Base-by-base conservation (phyloP, 176 grass and related monocot species). In the Avena atlantica region DNA sequence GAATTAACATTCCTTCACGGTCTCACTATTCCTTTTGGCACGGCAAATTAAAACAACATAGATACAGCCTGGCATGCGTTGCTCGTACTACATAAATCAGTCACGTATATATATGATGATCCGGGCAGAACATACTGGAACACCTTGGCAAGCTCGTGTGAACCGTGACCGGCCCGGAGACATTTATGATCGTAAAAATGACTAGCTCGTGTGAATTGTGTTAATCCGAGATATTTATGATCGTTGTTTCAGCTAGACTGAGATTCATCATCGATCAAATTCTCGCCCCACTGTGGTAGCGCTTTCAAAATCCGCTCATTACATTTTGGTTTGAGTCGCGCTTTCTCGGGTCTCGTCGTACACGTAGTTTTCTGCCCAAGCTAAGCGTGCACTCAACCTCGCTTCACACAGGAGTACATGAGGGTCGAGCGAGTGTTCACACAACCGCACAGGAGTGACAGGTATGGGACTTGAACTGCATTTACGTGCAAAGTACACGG, bases 81-180 rank as follows among this genome's bases (percentile, higher is more conserved):
- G 45, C 45, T 45, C 9, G 1, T 4, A 63, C n/a, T n/a, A n/a
- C n/a, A n/a, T n/a, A n/a, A n/a, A n/a, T n/a, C n/a, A n/a, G n/a
- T n/a, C n/a, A n/a, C n/a, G n/a, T n/a, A n/a, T n/a, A n/a, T n/a
- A n/a, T n/a, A n/a, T 49, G 3, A 40, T 10, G 16, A 51, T 16
- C 8, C 8, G 13, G 51, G 45, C 24, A 9, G 85, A 27, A 63
- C 77, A 62, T 87, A 63, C 37, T 44, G 37, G 68, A 81, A 80
- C 4, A 16, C 6, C 10, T 59, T 57, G 63, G 16, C 68, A 20
- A 20, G 17, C 16, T 70, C 17, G 68, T 70, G 36, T 70, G 68
- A 70, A 70, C 13, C 52, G 14, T 55, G 52, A 16, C 52, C 52
- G 9, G 7, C 45, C 45, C 45, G 45, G 45, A 47, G 45, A 47